Evolutionary conservation across 305 asterid species (phyloP).

Genomic region (Rubia balearica): DNA sequence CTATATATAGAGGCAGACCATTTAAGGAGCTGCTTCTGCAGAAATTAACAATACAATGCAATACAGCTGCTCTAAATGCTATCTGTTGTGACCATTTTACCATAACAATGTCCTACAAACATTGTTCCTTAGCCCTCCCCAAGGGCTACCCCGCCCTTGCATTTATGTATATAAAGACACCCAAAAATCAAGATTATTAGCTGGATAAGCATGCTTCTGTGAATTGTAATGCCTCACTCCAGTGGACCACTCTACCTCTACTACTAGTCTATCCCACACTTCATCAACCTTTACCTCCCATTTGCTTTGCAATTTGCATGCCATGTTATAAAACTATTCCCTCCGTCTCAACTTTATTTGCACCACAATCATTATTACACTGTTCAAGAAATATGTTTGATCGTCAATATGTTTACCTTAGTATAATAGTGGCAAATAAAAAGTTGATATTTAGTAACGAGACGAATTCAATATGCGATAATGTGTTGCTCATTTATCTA

Average conservation of each 20-base stretch:
- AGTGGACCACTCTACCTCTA: neutral
- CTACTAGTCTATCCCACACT: neutral
- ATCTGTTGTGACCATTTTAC: constrained; percentile 5
- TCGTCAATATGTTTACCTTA: no score
- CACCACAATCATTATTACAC: no score
- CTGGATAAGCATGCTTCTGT: neutral
- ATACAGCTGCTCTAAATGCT: constrained; percentile 10
- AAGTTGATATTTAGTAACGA: no score
- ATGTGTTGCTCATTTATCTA: no score
- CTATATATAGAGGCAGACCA: neutral
- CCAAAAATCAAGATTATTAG: neutral
- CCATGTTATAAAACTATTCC: neutral
- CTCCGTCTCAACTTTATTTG: no score
- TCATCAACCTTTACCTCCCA: neutral
- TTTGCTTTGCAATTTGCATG: constrained; percentile 2
- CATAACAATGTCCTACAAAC: neutral
- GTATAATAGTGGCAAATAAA: no score
- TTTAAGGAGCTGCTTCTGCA: constrained; percentile 11
- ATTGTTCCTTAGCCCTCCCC: constrained; percentile 1
- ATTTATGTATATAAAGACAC: constrained; percentile 9
- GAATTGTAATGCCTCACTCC: neutral
- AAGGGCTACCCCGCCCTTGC: neutral
- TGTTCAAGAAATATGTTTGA: no score
- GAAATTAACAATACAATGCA: neutral
- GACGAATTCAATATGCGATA: no score